Conservation (phyloP, 306 rosid species). For the Fagus crenata region DNA sequence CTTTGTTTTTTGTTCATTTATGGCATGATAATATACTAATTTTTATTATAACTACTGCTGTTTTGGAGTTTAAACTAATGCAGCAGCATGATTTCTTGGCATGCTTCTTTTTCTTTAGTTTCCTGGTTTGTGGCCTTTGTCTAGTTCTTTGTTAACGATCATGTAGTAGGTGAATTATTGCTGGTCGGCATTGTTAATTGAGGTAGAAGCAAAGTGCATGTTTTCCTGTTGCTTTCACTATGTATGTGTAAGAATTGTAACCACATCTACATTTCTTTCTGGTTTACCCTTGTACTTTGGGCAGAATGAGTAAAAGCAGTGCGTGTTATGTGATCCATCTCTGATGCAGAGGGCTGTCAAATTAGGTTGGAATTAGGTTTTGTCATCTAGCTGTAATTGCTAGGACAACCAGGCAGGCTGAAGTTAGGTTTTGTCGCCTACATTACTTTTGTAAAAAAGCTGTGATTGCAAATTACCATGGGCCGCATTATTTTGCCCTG, state of each 20-base stretch:
- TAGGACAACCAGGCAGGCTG: too few species aligned
- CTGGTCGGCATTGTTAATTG: constrained; percentile 4
- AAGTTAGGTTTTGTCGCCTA: too few species aligned
- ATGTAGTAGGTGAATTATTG: not conserved
- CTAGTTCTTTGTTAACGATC: not conserved
- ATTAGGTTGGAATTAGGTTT: too few species aligned
- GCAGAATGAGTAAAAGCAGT: not conserved
- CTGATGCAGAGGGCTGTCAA: too few species aligned
- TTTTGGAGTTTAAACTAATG: not conserved
- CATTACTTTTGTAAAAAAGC: too few species aligned
- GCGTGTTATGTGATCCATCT: too few species aligned
- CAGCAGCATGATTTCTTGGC: not conserved
- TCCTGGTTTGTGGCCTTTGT: not conserved
- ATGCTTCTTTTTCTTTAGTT: not conserved
- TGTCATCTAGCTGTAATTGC: too few species aligned
- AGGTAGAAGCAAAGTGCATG: not conserved
- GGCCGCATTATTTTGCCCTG: too few species aligned
- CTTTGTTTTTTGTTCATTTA: not conserved
- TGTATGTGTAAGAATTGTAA: not conserved
- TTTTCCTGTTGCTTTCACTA: not conserved
- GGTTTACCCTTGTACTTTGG: not conserved
- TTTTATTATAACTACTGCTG: not conserved
- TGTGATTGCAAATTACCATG: too few species aligned
- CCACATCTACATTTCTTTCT: not conserved
- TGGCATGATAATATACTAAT: not conserved